Base-by-base conservation (phyloP, 345 rosid species). In the Excoecaria cochinchinensis region DNA sequence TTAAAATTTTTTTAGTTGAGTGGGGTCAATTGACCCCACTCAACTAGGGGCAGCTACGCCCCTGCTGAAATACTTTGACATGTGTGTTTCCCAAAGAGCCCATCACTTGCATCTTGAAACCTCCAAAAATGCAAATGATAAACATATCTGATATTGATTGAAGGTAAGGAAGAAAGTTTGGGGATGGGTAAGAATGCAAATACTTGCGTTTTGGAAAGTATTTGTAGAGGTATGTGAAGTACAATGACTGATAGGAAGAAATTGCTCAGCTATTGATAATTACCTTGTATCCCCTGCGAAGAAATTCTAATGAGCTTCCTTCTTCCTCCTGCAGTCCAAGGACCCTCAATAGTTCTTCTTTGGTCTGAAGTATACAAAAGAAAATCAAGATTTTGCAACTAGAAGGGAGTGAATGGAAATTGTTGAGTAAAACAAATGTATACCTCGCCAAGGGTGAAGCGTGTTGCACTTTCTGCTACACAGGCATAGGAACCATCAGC, bases 231-330 rank as follows among this genome's bases (percentile, higher is more conserved):
- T n/a, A 46, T 40, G 25, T 12, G n/a, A 65, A 62, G 15, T 21
- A 47, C 62, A 15, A 31, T 22, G 25, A 51, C 24, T 50, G 58
- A 24, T 36, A 72, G 59, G 22, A 59, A 70, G 47, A 51, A 47
- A 60, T 17, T 24, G n/a, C n/a, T 31, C 31, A 22, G 55, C 65
- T 46, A 59, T 6, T 69, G 62, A 62, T 22, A 46, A 24, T 66
- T 65, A 88, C 97, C 98, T 90, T 94, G 86, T 91, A 92, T 76
- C 98, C 97, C 82, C 94, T 87, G 19, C 97, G 95, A 74, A 94
- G 92, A 82, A 92, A 92, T 80, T 90, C 89, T 44, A 94, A 86
- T 61, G 94, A 89, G 83, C 97, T 94, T 83, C 99, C 99, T 83
- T 90, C 81, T 80, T 92, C 94, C 80, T 94, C 97, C 75, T 92